Percentiles rank a stretch among this genome's conserved stretches.
These are phyloP conservation scores for Prunus salicina DNA, from an alignment of 306 rosid species.

Conservation along the genomic window DNA sequence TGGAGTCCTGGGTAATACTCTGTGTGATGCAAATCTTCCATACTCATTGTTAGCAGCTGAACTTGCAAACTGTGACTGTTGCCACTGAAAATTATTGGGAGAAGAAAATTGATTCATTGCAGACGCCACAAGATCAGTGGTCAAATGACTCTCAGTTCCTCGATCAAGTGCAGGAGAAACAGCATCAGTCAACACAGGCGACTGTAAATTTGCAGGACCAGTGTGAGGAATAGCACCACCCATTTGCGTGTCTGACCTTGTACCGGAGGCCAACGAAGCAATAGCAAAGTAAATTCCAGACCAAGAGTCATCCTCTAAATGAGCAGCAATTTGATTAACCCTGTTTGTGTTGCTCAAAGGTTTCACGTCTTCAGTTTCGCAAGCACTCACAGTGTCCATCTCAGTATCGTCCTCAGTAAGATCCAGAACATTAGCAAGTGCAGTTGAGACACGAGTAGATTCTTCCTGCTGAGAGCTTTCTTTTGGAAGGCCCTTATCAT, in stretches of 20 bases:
- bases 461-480: conserved; percentile 47
- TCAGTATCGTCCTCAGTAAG: conserved; percentile 60
- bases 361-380: conserved; percentile 54
- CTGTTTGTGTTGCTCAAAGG: conserved; percentile 33
- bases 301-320: conserved; percentile 47
- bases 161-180: conserved; percentile 45
- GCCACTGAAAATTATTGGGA: conserved; percentile 40
- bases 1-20: conserved; percentile 48
- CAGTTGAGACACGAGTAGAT: conserved; percentile 19
- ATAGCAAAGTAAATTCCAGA: conserved; percentile 24
- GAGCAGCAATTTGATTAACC: conserved; percentile 39
- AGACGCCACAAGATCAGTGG: conserved; percentile 28
- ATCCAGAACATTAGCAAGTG: conserved; percentile 45
- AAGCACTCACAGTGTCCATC: conserved; percentile 38
- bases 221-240: conserved; percentile 27
- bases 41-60: conserved; percentile 40
- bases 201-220: conserved; percentile 18
- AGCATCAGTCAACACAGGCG: conserved; percentile 35
- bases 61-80: conserved; percentile 31
- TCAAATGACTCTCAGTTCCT: conserved; percentile 44
- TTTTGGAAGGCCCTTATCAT: conserved; percentile 30
- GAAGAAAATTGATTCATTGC: conserved; percentile 39
- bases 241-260: conserved; percentile 34
- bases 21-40: conserved; percentile 44
- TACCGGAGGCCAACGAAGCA: conserved; percentile 3